phyloP scores from a whole-genome alignment of 176 grass and related monocot genomes.

The Puya raimondii region DNA sequence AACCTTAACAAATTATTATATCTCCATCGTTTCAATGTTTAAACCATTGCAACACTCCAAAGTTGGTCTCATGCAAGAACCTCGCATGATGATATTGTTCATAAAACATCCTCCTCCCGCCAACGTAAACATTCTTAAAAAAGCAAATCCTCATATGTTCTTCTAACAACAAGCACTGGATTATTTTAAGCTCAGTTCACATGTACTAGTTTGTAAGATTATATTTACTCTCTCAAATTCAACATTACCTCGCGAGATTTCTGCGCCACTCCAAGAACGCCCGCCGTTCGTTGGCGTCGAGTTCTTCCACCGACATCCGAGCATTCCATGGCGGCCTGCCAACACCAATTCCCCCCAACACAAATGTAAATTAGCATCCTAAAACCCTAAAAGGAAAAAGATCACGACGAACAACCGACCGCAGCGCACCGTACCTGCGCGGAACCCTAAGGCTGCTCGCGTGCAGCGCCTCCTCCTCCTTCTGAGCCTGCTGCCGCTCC shows the following conservation, averaged over 20 bases:
- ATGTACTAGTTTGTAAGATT: too few relatives aligned
- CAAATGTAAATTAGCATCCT: neutral
- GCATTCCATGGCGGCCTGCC: conserved; percentile 60
- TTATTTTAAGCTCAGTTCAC: too few relatives aligned
- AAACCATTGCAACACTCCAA: too few relatives aligned
- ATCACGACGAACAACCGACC: too few relatives aligned
- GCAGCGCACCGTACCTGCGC: conserved; percentile 33
- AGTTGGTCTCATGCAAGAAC: too few relatives aligned
- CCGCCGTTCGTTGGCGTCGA: conserved; percentile 52
- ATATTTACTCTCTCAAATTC: conserved; percentile 1
- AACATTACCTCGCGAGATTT: conserved; percentile 64
- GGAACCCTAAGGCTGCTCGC: conserved; percentile 62
- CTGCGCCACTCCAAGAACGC: conserved; percentile 80
- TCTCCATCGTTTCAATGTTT: too few relatives aligned
- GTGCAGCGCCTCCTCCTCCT: conserved; percentile 73
- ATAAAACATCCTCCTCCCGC: too few relatives aligned
- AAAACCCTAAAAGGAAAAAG: neutral
- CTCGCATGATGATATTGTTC: too few relatives aligned
- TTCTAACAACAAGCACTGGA: too few relatives aligned
- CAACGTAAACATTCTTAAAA: too few relatives aligned
- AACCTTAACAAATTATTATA: too few relatives aligned
- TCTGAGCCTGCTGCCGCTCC: conserved; percentile 43
- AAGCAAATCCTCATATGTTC: too few relatives aligned
- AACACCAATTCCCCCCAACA: neutral
- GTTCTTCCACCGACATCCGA: conserved; percentile 67